Conservation (phyloP, 2,329 filamentous ascomycete species). For the Catunica adiposa region DNA sequence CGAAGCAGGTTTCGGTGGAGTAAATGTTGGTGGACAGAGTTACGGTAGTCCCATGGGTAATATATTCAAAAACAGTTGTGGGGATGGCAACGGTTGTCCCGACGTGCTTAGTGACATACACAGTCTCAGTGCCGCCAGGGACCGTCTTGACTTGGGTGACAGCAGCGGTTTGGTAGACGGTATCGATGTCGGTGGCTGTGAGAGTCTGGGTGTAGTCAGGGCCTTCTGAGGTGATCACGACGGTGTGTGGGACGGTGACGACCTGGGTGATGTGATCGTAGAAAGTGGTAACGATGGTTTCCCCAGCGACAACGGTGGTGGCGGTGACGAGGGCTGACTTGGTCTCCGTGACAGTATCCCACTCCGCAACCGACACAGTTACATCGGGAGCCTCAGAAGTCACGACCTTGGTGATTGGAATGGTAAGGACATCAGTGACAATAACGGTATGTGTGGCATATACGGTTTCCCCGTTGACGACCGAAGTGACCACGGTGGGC, state of each 20-base stretch:
- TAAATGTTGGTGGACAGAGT: constrained; percentile 7
- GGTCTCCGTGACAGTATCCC: constrained; percentile 3
- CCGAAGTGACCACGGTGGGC: not conserved
- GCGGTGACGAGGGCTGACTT: not conserved
- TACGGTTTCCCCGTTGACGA: constrained; percentile 10
- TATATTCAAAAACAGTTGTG: constrained; percentile 1
- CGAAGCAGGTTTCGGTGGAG: constrained; percentile 6
- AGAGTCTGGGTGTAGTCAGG: not conserved
- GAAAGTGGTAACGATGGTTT: constrained; percentile 8
- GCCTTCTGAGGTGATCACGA: constrained; percentile 1
- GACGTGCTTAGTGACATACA: not conserved
- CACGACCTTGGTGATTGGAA: not conserved
- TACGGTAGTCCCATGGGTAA: constrained; percentile 8
- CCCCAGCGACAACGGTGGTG: constrained; percentile 8
- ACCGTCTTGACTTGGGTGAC: constrained; percentile 4
- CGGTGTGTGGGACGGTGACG: constrained; percentile 1
- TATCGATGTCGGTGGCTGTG: not conserved
- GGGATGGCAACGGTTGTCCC: not conserved
- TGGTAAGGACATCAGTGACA: constrained; percentile 2
- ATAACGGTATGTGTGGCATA: not conserved
- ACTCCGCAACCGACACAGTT: not conserved
- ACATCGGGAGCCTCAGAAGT: constrained; percentile 3
- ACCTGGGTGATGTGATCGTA: not conserved
- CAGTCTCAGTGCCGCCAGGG: constrained; percentile 1
- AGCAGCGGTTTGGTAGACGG: not conserved